Base-by-base conservation (phyloP, 176 grass and related monocot genomes). In the Typha latifolia region DNA sequence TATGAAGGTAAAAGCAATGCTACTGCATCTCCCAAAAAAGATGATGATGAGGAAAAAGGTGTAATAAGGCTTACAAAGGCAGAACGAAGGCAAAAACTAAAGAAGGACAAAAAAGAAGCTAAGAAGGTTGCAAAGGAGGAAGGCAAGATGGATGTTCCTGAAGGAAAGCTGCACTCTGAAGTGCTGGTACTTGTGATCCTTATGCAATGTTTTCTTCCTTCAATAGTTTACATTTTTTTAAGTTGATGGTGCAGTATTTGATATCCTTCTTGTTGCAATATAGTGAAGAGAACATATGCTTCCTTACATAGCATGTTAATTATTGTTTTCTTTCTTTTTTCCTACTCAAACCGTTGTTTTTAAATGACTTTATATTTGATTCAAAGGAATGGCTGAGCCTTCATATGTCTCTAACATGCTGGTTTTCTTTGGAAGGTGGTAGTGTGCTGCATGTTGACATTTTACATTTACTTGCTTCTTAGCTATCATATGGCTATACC, bases 121-220 rank as follows among this genome's bases (percentile, higher is more conserved):
- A 78, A 62, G 79, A 87, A 92, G 74, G 59, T 81, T 27, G 82
- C 66, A 29, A 89, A 80, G 65, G 48, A 64, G 48, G 75, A 82
- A 66, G 24, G 49, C 57, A 61, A 72, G 74, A 62, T 26, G 71
- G 74, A 70, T 72, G 48, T 26, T 75, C 63, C 57, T 12, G 81
- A 81, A 77, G 76, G 77, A 71, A 86, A 89, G 64, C 61, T 87
- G 48, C 88, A 90, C 31, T 75, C 85, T 64, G 67, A 92, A 84
- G 94, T 97, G 56, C 53, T 97, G 89, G 89, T 92, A 97, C 62
- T 55, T 32, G 43, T 26, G 5, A 49, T 56, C n/a, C 43, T 47
- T 69, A 78, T 32, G 20, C 62, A 29, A 20, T 29, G 73, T 81
- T 80, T 70, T 4, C 14, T 66, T 51, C 31, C 64, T 16, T 18